Base-by-base conservation (phyloP, 2,329 filamentous ascomycete genomes). In the Stemphylium lycopersici region DNA sequence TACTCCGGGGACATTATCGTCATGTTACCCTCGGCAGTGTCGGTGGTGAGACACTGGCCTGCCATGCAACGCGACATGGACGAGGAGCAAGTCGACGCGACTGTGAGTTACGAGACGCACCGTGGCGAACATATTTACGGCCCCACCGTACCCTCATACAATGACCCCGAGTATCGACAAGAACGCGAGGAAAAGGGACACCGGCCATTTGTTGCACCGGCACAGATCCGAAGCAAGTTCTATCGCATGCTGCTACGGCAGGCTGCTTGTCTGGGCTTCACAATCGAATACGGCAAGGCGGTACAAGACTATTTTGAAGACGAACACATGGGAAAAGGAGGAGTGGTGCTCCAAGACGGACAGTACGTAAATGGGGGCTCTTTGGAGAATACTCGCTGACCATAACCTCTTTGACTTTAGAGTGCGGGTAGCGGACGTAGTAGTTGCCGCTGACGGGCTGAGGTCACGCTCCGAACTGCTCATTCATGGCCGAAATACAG, bases 21-120 rank as follows among this genome's bases (percentile, higher is more conserved):
- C 63, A 82, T 84, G 77, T 78, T 79, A 12, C 73, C 82, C 10
- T 80, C 77, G 16, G 80, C 80, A 13, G 81, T 78, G 33, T 73
- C 70, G 39, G 80, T 81, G 68, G 79, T 82, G 63, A 78, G 76
- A 59, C 77, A 81, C 56, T 82, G 79, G 80, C 79, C 79, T 3
- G 77, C 79, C 41, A 73, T 83, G 68, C 65, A 72, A 78, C 42
- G 58, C 64, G 11, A 81, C 80, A 53, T 80, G 77, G 33, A 76
- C 80, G 55, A 76, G 79, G 59, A 77, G 79, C 58, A 74, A 77
- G n/a, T 81, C 77, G 76, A 79, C 80, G 32, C 77, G 79, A 66
- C 80, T 77, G 3, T 80, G 3, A 38, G 10, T 11, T 50, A 50
- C 20, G 32, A 77, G 67, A 80, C 79, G 66, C 79, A 81, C 59